Evolutionary conservation across 1,284 basidiomycete species (phyloP).

Genomic region (Rhodotorula sp.): DNA sequence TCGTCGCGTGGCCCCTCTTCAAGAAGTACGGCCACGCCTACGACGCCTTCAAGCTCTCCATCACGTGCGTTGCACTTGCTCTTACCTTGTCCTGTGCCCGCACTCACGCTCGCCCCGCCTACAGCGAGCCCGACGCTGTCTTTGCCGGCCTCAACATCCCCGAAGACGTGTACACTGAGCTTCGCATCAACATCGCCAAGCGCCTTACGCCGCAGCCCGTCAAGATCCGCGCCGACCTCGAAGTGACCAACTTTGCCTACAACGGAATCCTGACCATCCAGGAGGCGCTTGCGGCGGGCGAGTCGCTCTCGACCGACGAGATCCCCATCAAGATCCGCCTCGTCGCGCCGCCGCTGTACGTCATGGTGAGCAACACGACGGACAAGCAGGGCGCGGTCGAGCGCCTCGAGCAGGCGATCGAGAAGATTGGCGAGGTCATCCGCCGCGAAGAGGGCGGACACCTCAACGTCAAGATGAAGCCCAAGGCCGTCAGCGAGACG

Average conservation of each 20-base stretch:
- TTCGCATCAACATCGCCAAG: conserved; percentile 86
- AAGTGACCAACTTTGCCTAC: conserved; percentile 94
- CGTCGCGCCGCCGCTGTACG: conserved; percentile 94
- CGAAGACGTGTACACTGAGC: conserved; percentile 65
- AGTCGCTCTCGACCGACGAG: conserved; percentile 78
- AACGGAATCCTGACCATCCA: conserved; percentile 98
- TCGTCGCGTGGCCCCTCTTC: conserved; percentile 90
- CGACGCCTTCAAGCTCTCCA: conserved; percentile 95
- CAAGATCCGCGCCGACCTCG: conserved; percentile 97
- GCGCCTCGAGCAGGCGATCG: conserved; percentile 88
- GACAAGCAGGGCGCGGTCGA: conserved; percentile 96
- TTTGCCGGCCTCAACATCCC: conserved; percentile 67
- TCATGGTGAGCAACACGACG: conserved; percentile 91
- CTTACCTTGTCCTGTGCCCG: neutral
- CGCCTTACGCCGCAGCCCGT: conserved; percentile 97
- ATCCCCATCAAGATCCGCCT: conserved; percentile 98
- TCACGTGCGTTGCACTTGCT: conserved; percentile 67
- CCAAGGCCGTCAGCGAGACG: conserved; percentile 94
- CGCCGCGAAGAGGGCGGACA: conserved; percentile 75
- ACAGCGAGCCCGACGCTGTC: conserved; percentile 81
- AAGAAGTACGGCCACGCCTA: conserved; percentile 93
- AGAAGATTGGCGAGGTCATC: conserved; percentile 82
- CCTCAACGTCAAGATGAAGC: conserved; percentile 97
- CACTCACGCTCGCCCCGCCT: conserved; percentile 7
- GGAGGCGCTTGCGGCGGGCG: conserved; percentile 84